Evolutionary conservation across 225 moss, liverwort and hornwort species (phyloP).

Genomic region (Ulota crispa): DNA sequence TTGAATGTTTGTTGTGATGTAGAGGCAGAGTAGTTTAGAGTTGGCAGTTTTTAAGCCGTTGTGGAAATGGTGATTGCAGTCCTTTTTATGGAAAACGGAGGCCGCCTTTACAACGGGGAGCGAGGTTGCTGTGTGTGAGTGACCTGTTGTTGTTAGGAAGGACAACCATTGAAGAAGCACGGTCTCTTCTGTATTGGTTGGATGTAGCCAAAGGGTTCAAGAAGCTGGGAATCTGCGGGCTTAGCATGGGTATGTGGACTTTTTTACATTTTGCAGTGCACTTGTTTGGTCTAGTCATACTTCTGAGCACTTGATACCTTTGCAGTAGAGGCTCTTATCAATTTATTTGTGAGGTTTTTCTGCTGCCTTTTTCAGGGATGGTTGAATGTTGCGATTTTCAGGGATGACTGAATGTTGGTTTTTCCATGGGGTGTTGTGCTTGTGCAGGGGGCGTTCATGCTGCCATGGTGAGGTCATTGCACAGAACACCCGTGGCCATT

Average conservation of each 20-base stretch:
- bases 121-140: conserved; percentile 91
- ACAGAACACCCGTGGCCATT: conserved; percentile 75
- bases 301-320: background rate
- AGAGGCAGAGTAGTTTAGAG: background rate
- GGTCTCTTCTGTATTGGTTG: conserved; percentile 84
- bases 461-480: conserved; percentile 95
- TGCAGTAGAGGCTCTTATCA: background rate
- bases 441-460: conserved; percentile 94
- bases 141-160: conserved; percentile 88
- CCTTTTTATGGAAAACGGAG: conserved; percentile 90
- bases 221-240: conserved; percentile 92
- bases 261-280: background rate
- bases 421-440: background rate
- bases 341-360: background rate
- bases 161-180: conserved; percentile 93
- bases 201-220: conserved; percentile 66
- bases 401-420: background rate
- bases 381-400: background rate
- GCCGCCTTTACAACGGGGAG: conserved; percentile 75
- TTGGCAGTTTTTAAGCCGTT: conserved; percentile 6
- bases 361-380: background rate
- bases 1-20: background rate
- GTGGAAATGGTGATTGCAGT: conserved; percentile 58
- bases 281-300: background rate
- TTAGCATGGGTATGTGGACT: conserved; percentile 84